phyloP scores from a whole-genome alignment of 2,329 filamentous ascomycete species.

The Fusarium dlaminii region DNA sequence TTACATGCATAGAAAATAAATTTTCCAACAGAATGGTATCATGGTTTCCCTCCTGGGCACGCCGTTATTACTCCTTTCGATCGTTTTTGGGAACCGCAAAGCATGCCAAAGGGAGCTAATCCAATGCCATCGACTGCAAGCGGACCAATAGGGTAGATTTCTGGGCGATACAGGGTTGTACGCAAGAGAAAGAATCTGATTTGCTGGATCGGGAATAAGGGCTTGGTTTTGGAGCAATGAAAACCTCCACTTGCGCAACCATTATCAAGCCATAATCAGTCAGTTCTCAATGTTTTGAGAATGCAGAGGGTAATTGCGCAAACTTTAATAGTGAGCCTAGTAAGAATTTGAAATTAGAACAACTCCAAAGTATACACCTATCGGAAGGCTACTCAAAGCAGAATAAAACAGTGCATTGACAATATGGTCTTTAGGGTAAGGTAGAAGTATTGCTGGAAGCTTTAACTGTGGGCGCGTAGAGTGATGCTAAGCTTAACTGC shows the following conservation, averaged over 20 bases:
- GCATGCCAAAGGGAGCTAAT: neutral
- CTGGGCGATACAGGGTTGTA: neutral
- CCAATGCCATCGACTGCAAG: neutral
- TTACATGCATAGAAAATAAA: neutral
- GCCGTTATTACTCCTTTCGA: neutral
- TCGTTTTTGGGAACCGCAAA: neutral
- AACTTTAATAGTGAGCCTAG: fast-evolving
- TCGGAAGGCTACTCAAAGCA: neutral
- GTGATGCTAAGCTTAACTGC: neutral
- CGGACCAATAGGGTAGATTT: neutral
- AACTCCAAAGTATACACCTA: neutral
- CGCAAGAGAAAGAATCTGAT: neutral
- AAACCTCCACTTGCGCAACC: neutral
- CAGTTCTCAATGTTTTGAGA: neutral
- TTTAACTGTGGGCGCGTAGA: fast-evolving
- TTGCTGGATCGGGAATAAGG: neutral
- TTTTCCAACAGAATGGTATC: neutral
- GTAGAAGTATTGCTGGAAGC: fast-evolving
- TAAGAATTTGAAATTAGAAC: too few relatives aligned
- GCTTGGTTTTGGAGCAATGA: fast-evolving
- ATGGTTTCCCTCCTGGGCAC: too few relatives aligned
- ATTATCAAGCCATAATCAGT: neutral
- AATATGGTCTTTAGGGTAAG: too few relatives aligned
- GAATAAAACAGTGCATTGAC: neutral
- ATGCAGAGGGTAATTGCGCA: neutral